Evolutionary conservation across 306 rosid genomes (phyloP), one percentile per base, ranked within the genome.

Genomic region (Prinsepia uniflora): DNA sequence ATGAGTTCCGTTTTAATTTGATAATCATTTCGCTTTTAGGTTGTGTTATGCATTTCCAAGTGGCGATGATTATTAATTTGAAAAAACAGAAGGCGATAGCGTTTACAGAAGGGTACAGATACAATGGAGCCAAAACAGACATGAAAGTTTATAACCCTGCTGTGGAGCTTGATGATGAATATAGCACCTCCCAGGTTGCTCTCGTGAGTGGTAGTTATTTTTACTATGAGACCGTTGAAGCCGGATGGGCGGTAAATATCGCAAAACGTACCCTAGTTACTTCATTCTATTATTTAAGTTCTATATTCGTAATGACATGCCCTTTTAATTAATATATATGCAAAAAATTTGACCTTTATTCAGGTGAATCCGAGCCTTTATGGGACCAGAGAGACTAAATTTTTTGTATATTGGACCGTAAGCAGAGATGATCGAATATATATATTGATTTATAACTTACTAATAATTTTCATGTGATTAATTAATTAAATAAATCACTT

Each of bases 391-490:
- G 71, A 69, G 62, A 79, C 82, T 53, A 71, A 76, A 68, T 59
- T 79, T 20, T 68, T 79, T 24, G 72, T 74, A 24, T 79, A 74
- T 42, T 79, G 79, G 76, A 79, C 83, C 18, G 83, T 79, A 79
- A 34, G 80, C 36, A 18, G 20, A 44, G 14, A 13, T 20, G 70
- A 46, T n/a, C n/a, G n/a, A n/a, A n/a, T n/a, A n/a, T n/a, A 0
- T 24, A 24, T 24, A 24, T 14, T 13, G 8, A 46, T n/a, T 59
- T 17, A 30, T 15, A 12, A 63, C 50, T 41, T 12, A 24, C 30
- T n/a, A n/a, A n/a, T 24, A 22, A 13, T 39, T 17, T 50, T 45
- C 39, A 22, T 45, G 53, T 13, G 7, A 14, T 19, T 39, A 9
- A 20, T 54, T 65, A 19, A 7, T 40, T 39, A 6, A 14, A 41